Conservation (phyloP, 495 filamentous ascomycete species). For the Hypomontagnella submonticulosa region DNA sequence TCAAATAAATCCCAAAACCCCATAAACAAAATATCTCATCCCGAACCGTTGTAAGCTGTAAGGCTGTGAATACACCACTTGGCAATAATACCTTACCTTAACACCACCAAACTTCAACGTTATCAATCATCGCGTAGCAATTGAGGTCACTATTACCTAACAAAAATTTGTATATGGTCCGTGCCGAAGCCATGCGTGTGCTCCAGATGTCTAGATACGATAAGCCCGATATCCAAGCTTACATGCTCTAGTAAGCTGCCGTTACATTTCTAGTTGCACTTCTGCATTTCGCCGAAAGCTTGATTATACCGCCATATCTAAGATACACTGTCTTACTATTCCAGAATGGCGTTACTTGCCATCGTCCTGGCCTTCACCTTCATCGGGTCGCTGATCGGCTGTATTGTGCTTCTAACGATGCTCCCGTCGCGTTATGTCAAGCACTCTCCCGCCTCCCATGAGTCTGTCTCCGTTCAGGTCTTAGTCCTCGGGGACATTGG, state of each 20-base stretch:
- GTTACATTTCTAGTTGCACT: background rate
- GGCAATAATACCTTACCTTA: conserved; percentile 20
- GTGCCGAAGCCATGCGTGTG: background rate
- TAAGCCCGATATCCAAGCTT: background rate
- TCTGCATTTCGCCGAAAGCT: background rate
- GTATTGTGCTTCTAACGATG: conserved; percentile 25
- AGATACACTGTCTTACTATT: conserved; percentile 29
- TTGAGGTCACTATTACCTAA: conserved; percentile 19
- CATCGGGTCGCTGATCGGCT: conserved; percentile 36
- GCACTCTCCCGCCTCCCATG: conserved; percentile 41
- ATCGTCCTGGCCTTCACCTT: conserved; percentile 41
- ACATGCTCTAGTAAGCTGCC: conserved; percentile 16
- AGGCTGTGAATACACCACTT: conserved; percentile 19
- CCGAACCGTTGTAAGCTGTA: background rate
- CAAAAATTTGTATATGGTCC: background rate
- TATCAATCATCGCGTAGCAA: background rate
- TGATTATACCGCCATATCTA: background rate
- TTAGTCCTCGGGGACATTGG: conserved; percentile 99
- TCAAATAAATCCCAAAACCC: conserved; percentile 1
- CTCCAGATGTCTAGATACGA: background rate
- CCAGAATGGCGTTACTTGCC: conserved; percentile 41
- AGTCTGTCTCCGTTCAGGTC: conserved; percentile 71
- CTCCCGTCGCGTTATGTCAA: conserved; percentile 44
- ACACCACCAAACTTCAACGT: conserved; percentile 17
- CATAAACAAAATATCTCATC: conserved; percentile 22